Percentiles rank a stretch among this genome's conserved stretches.
These are phyloP conservation scores for Mycosarcoma mackinlayi DNA, from an alignment of 1,284 basidiomycete genomes.

Conservation along the genomic window DNA sequence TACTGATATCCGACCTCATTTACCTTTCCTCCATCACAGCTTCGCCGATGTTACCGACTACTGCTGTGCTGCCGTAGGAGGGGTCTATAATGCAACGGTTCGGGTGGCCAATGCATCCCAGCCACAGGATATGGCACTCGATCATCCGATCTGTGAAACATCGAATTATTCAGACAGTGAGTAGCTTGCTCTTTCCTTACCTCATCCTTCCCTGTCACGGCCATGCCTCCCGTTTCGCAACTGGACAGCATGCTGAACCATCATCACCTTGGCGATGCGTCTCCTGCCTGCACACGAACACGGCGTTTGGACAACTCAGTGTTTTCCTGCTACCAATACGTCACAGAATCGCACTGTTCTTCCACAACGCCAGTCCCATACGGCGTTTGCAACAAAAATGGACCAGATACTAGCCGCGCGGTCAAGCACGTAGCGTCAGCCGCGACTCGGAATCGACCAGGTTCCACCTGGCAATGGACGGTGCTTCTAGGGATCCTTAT, in stretches of 20 bases:
- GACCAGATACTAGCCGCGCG: constrained; percentile 39
- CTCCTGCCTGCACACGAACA: too few relatives aligned
- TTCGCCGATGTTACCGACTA: constrained; percentile 57
- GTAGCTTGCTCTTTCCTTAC: background rate
- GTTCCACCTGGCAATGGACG: constrained; percentile 19
- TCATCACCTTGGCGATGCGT: background rate
- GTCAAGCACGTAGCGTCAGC: constrained; percentile 16
- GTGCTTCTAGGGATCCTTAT: constrained; percentile 11
- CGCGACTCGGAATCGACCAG: constrained; percentile 3
- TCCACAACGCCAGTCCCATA: constrained; percentile 43
- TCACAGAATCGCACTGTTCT: constrained; percentile 48
- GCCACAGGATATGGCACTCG: constrained; percentile 30
- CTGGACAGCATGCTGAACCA: background rate
- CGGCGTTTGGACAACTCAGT: constrained; percentile 9
- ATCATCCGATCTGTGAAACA: constrained; percentile 47
- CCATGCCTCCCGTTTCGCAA: background rate
- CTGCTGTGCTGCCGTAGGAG: constrained; percentile 57
- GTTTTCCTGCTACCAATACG: constrained; percentile 54
- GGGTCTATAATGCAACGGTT: constrained; percentile 39
- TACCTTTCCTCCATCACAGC: constrained; percentile 5
- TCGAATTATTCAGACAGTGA: constrained; percentile 55
- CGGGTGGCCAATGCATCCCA: constrained; percentile 30
- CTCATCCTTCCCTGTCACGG: background rate
- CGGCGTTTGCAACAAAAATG: constrained; percentile 45
- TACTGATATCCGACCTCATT: background rate